These are phyloP conservation scores for Fusarium robinianum DNA, from an alignment of 2,329 filamentous ascomycete genomes.

Conservation along the genomic window DNA sequence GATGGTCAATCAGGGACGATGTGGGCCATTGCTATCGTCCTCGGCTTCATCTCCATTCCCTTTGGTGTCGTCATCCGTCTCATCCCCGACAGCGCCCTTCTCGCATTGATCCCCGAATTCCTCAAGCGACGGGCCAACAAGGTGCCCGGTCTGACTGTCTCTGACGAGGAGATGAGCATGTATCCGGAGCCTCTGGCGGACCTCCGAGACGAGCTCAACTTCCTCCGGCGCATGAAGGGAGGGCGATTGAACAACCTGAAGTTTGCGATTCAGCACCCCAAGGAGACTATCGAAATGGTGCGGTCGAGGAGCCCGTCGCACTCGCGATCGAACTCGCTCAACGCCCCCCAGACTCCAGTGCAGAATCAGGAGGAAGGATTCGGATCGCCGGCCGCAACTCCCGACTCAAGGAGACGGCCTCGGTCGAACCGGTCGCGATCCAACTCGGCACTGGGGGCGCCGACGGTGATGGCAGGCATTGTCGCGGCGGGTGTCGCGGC, in stretches of 20 bases:
- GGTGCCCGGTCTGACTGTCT: constrained; percentile 62
- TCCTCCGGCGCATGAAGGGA: constrained; percentile 79
- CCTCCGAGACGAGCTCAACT: constrained; percentile 78
- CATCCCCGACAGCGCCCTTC: constrained; percentile 73
- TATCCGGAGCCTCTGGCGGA: constrained; percentile 76
- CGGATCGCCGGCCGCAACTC: constrained; percentile 56
- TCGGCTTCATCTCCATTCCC: constrained; percentile 84
- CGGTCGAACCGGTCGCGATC: constrained; percentile 68
- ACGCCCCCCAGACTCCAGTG: constrained; percentile 65
- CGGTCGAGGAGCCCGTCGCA: constrained; percentile 66
- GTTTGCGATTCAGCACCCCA: constrained; percentile 76
- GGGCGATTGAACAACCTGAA: constrained; percentile 81
- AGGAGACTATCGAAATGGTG: constrained; percentile 65
- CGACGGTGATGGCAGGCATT: constrained; percentile 82
- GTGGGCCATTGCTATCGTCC: constrained; percentile 85
- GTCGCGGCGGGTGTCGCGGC: constrained; percentile 76
- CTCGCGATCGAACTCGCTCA: constrained; percentile 66
- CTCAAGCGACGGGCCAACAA: constrained; percentile 54
- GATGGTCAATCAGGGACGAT: constrained; percentile 69
- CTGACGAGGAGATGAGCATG: constrained; percentile 67
- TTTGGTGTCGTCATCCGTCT: constrained; percentile 80
- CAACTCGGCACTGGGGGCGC: constrained; percentile 73
- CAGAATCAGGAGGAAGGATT: constrained; percentile 59
- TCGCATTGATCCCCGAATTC: constrained; percentile 56
- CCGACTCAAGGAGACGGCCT: constrained; percentile 66